Evolutionary conservation across 106 monocot species (phyloP).

Genomic region (Amphibolis antarctica): DNA sequence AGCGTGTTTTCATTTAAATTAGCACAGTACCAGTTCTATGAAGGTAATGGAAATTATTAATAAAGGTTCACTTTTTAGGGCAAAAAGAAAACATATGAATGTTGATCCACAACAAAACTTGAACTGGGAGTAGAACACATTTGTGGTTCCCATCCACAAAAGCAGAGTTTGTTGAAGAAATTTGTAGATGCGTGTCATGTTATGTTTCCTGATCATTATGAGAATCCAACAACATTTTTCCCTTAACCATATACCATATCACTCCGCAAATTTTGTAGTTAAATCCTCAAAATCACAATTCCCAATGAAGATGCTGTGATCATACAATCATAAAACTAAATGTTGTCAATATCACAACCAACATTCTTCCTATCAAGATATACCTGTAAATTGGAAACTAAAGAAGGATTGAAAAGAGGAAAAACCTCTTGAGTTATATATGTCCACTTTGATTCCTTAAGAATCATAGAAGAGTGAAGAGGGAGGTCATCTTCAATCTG

Average conservation of each 20-base stretch:
- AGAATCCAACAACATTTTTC: no score
- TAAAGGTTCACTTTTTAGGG: neutral
- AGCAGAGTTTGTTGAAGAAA: no score
- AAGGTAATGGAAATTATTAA: neutral
- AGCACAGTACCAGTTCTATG: neutral
- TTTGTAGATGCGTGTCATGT: no score
- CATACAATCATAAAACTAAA: no score
- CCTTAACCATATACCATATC: neutral
- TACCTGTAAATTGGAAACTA: neutral
- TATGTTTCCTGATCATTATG: no score
- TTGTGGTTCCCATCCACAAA: no score
- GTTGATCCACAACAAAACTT: neutral
- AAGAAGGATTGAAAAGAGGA: neutral
- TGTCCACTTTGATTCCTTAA: slow-evolving; percentile 81
- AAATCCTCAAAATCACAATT: neutral
- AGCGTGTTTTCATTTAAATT: neutral
- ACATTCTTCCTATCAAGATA: no score
- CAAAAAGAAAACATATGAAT: neutral
- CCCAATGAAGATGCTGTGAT: neutral
- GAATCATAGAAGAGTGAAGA: slow-evolving; percentile 26
- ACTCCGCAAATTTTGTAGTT: neutral
- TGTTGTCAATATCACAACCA: no score
- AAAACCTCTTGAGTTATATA: slow-evolving; percentile 78
- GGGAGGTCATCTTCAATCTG: slow-evolving; percentile 62
- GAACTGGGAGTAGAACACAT: neutral